Base-by-base conservation (phyloP, 345 rosid species). In the Excoecaria agallocha region DNA sequence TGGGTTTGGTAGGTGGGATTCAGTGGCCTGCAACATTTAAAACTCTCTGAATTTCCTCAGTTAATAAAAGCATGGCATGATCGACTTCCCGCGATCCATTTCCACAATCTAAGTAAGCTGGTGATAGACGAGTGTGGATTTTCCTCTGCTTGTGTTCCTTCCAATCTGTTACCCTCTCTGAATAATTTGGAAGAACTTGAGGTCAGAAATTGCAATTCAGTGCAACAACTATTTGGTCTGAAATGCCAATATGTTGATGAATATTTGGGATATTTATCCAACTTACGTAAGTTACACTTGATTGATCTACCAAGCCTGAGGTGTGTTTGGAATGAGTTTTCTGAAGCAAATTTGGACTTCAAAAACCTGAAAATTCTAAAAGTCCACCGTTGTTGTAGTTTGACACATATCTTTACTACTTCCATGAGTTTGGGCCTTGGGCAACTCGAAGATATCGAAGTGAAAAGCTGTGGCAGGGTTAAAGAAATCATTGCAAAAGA, bases 231-330 rank as follows among this genome's bases (percentile, higher is more conserved):
- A 11, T 61, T 35, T 30, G 66, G 38, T 30, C 6, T 61, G 9
- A 19, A 7, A 30, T 1, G 66, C 15, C 38, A 6, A 13, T 35
- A 38, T 61, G 66, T 19, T 13, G 6, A 13, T 61, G 66, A 25
- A 13, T 19, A 30, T 15, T 5, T 12, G 20, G 66, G 17, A 13
- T 16, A 10, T 61, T 25, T 61, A 8, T 61, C 43, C 13, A 61
- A 25, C 16, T 38, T 61, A 61, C 49, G 13, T n/a, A 58, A n/a
- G 4, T 43, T 71, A 19, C 38, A 45, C 20, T 56, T 71, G 55
- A 71, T 12, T 41, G 52, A 57, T 71, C 54, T 71, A 17, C 74
- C 74, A 43, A 71, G 54, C 4, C 7, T 71, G 66, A 71, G 54
- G 6, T 9, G 11, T 13, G 11, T 71, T 1, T 71, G 74, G 66